phyloP scores from a whole-genome alignment of 1,284 basidiomycete species.

The Papiliotrema flavescens region DNA sequence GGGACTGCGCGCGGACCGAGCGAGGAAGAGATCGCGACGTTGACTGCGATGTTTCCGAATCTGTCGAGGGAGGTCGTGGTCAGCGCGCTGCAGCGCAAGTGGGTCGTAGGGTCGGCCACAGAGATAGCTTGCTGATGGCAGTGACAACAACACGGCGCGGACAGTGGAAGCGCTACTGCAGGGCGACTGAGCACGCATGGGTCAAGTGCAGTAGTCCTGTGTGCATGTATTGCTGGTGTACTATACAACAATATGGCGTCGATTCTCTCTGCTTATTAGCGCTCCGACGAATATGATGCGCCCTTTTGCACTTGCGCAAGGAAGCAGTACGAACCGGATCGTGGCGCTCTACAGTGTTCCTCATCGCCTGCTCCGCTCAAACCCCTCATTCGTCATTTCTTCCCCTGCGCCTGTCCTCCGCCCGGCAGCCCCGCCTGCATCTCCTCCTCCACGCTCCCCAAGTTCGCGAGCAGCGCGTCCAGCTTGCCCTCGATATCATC shows the following conservation, averaged over 20 bases:
- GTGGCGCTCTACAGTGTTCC: neutral
- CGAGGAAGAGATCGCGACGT: slow-evolving; percentile 64
- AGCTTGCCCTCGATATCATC: slow-evolving; percentile 45
- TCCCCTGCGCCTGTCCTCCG: neutral
- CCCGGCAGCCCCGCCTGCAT: neutral
- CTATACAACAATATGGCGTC: neutral
- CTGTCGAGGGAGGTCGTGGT: slow-evolving; percentile 70
- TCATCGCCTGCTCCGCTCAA: neutral
- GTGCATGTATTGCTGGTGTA: neutral
- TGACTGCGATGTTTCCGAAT: slow-evolving; percentile 79
- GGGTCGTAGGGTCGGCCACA: slow-evolving; percentile 32
- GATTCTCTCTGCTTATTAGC: no score
- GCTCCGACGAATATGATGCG: neutral
- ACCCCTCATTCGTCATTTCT: no score
- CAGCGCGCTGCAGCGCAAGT: slow-evolving; percentile 76
- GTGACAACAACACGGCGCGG: slow-evolving; percentile 68
- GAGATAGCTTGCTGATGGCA: slow-evolving; percentile 13
- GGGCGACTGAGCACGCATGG: slow-evolving; percentile 48
- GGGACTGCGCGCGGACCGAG: slow-evolving; percentile 60
- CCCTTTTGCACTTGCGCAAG: neutral
- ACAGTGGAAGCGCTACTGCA: slow-evolving; percentile 70
- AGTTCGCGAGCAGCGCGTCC: slow-evolving; percentile 37
- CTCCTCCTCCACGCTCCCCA: slow-evolving; percentile 29
- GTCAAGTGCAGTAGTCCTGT: neutral
- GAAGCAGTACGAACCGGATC: neutral